phyloP scores from a whole-genome alignment of 306 rosid genomes.

The Pyrus betulifolia region DNA sequence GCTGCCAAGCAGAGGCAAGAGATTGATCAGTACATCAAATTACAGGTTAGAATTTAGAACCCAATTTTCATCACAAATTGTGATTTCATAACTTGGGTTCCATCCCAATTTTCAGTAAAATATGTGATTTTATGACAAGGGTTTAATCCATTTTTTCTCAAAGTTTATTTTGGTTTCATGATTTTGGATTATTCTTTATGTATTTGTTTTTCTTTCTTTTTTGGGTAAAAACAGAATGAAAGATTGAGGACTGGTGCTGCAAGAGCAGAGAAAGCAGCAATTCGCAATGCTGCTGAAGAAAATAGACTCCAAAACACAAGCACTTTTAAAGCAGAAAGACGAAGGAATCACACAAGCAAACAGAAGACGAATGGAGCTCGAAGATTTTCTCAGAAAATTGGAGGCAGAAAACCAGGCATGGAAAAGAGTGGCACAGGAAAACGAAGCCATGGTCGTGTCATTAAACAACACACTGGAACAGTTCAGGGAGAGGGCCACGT shows the following conservation, averaged over 20 bases:
- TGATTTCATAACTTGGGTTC: neutral
- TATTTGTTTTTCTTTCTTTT: neutral
- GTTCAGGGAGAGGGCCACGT: constrained; percentile 31
- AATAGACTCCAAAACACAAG: constrained; percentile 22
- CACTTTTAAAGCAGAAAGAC: constrained; percentile 38
- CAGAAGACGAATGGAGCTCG: constrained; percentile 42
- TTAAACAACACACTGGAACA: constrained; percentile 46
- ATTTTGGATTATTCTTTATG: neutral
- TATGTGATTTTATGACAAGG: neutral
- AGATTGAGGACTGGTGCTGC: constrained; percentile 38
- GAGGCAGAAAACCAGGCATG: constrained; percentile 59
- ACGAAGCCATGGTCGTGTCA: constrained; percentile 40
- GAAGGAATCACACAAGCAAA: constrained; percentile 42
- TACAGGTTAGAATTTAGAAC: constrained; percentile 34
- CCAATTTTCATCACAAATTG: neutral
- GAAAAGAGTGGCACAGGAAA: constrained; percentile 51
- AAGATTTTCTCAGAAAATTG: constrained; percentile 33
- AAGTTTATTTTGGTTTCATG: neutral
- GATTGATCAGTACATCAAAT: constrained; percentile 39
- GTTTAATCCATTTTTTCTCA: neutral
- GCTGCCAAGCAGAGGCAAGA: constrained; percentile 43
- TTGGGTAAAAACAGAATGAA: constrained; percentile 38
- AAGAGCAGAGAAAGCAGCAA: constrained; percentile 49
- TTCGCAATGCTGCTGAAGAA: constrained; percentile 23
- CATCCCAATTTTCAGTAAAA: neutral